Evolutionary conservation across 352 stramenopile genomes (phyloP).

Genomic region (Lagenidium giganteum): DNA sequence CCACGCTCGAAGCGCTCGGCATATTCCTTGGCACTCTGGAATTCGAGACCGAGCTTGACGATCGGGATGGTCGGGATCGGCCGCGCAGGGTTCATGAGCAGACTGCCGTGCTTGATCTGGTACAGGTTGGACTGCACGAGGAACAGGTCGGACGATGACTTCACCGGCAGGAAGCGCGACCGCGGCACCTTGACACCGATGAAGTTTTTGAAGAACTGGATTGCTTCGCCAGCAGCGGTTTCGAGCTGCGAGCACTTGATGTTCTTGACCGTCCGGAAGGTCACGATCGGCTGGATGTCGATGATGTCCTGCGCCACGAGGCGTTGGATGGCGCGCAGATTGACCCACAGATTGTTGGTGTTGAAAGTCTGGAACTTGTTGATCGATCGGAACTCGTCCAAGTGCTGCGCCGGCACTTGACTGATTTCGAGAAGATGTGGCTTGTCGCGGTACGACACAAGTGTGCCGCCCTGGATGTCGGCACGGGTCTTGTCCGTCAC

Average conservation of each 20-base stretch:
- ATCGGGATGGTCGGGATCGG: conserved; percentile 85
- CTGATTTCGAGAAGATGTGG: conserved; percentile 97
- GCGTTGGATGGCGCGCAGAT: conserved; percentile 95
- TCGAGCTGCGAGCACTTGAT: conserved; percentile 93
- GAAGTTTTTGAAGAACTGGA: conserved; percentile 98
- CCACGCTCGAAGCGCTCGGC: conserved; percentile 77
- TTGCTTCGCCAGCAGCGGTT: conserved; percentile 96
- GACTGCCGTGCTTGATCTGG: conserved; percentile 89
- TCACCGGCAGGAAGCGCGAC: conserved; percentile 97
- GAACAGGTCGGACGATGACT: conserved; percentile 98
- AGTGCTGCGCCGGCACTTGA: conserved; percentile 94
- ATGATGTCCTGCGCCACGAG: conserved; percentile 96
- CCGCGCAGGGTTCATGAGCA: conserved; percentile 85
- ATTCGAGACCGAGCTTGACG: conserved; percentile 91
- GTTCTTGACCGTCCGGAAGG: conserved; percentile 95
- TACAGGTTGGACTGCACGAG: conserved; percentile 92
- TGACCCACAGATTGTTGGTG: conserved; percentile 99
- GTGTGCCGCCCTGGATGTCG: conserved; percentile 87
- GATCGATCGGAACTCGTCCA: conserved; percentile 92
- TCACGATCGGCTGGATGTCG: conserved; percentile 94
- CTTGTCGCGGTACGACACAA: conserved; percentile 89
- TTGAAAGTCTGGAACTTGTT: conserved; percentile 99
- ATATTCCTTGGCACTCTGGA: conserved; percentile 88
- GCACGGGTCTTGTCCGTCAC: conserved; percentile 93
- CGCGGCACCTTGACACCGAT: conserved; percentile 95